Evolutionary conservation across 441 rosid genomes (phyloP).

Genomic region (Theobroma grandiflorum): DNA sequence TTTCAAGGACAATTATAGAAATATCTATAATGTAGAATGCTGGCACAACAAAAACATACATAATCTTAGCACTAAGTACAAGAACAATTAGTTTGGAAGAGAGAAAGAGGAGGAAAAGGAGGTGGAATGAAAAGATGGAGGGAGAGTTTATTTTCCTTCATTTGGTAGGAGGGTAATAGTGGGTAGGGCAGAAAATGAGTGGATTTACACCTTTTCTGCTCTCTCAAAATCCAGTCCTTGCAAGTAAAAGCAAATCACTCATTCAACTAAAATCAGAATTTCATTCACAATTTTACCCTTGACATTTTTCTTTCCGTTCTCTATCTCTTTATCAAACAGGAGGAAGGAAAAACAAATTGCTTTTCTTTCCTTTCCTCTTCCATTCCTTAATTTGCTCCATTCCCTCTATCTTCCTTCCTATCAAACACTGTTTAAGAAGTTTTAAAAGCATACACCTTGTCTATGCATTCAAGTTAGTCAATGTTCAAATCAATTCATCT

Average conservation of each 20-base stretch:
- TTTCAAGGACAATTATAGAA: neutral
- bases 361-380: neutral
- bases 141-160: neutral
- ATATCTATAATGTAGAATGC: neutral
- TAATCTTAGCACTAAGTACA: neutral
- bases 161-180: neutral
- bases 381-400: neutral
- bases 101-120: neutral
- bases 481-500: neutral
- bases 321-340: neutral
- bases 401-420: neutral
- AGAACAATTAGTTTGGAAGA: neutral
- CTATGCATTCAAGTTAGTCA: neutral
- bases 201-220: neutral
- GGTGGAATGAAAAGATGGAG: neutral
- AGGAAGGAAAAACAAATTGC: neutral
- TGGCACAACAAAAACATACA: neutral
- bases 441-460: neutral
- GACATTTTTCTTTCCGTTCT: neutral
- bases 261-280: slow-evolving; percentile 1
- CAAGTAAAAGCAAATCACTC: neutral
- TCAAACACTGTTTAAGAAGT: neutral
- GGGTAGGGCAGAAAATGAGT: neutral
- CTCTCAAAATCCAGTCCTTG: neutral
- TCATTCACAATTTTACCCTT: neutral